Evolutionary conservation across 176 grass and related monocot species (phyloP).

Genomic region (Carex scoparia): DNA sequence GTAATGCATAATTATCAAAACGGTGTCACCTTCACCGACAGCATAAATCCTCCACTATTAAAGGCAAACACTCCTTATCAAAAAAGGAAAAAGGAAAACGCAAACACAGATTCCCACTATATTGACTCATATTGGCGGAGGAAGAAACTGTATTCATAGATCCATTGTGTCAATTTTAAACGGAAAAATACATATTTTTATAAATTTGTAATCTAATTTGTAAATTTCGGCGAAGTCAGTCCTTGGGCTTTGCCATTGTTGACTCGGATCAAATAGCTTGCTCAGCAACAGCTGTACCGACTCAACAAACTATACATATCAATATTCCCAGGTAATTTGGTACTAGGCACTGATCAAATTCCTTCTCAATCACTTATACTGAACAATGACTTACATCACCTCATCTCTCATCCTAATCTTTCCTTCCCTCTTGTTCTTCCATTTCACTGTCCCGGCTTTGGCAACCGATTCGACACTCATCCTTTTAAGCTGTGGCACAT

Average conservation of each 20-base stretch:
- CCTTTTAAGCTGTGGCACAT: slow-evolving; percentile 44
- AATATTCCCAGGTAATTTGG: not conserved
- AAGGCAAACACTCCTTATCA: not conserved
- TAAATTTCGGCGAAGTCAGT: not conserved
- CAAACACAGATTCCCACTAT: not conserved
- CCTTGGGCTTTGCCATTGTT: not conserved
- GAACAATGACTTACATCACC: slow-evolving; percentile 3
- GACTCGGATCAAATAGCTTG: not conserved
- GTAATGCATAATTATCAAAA: too few species aligned
- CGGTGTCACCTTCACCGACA: not conserved
- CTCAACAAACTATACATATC: not conserved
- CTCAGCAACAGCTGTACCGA: not conserved
- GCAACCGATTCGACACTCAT: slow-evolving; percentile 16
- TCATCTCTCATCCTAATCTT: slow-evolving; percentile 18
- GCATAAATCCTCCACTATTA: not conserved
- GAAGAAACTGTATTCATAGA: not conserved
- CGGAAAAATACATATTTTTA: not conserved
- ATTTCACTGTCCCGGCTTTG: not conserved
- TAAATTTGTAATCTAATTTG: not conserved
- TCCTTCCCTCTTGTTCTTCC: slow-evolving; percentile 7
- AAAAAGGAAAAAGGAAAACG: too few species aligned
- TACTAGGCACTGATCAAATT: not conserved
- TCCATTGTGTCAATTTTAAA: not conserved
- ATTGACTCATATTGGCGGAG: not conserved
- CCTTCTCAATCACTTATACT: not conserved